Evolutionary conservation across 1,139 yeast species (phyloP), one percentile per base, ranked within the genome.

Genomic region (Yamadazyma oceani): DNA sequence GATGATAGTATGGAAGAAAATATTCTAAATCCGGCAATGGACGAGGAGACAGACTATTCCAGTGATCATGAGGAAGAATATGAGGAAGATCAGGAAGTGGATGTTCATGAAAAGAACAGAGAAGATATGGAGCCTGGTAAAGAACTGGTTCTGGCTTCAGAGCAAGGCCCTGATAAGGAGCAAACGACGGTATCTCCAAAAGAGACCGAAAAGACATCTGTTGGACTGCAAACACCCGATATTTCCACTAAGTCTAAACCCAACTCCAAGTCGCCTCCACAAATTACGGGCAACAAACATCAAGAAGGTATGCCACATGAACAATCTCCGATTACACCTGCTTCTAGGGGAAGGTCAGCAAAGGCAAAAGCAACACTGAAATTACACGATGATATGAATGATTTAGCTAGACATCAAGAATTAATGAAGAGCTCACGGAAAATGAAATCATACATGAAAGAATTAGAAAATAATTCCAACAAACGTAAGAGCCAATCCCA

Each of bases 321-420:
- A 14, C n/a, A 6, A 15, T 14, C 5, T 6, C 26, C 25, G 5
- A 11, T 24, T 9, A 32, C 23, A 28, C 41, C 44, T 11, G 35
- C 30, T 4, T 26, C 35, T 16, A 34, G 42, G 8, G 66, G 73
- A 5, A 54, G 76, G 35, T 63, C 79, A 15, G 94, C 94, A 1
- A 81, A 83, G 28, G 72, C 74, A 33, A 76, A 76, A 48, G 94
- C 94, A 0, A 80, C 82, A 0, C 65, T 66, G 40, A 81, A 80
- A 53, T 62, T 85, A n/a, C 90, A 82, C 48, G 73, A 73, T 16
- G 78, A 82, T 49, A 83, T 85, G 75, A 75, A 76, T 37, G 83
- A 83, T 37, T 65, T 85, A 43, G 83, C 81, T 49, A 71, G 67
- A 37, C 85, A 75, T 53, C 81, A 80, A 43, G 70, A 75, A 46